A percentile compares a stretch with the other conserved stretches of the same genome.
Conservation (phyloP, 2,329 filamentous ascomycete genomes). For the Xylariaceae sp. region DNA sequence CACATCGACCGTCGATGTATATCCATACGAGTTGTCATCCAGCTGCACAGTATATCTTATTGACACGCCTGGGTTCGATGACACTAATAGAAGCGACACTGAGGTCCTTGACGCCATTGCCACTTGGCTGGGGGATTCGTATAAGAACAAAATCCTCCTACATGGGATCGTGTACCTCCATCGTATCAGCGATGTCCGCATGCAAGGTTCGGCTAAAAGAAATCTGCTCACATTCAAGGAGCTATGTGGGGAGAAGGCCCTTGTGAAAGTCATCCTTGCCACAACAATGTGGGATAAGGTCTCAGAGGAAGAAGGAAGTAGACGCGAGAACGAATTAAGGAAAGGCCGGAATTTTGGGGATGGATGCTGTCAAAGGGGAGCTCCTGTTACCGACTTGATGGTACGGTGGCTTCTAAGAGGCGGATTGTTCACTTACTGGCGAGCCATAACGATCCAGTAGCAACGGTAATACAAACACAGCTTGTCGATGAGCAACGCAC, state of each 20-base stretch:
- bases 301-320: background rate
- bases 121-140: constrained; percentile 34
- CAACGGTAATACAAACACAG: too few species aligned
- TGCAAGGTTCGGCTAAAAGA: constrained; percentile 29
- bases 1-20: background rate
- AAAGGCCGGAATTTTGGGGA: background rate
- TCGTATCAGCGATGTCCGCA: constrained; percentile 39
- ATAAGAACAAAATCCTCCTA: constrained; percentile 33
- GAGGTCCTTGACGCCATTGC: constrained; percentile 43
- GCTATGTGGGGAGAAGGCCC: constrained; percentile 34
- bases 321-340: background rate
- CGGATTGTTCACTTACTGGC: too few species aligned
- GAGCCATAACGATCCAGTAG: too few species aligned
- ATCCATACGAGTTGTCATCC: background rate
- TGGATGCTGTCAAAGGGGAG: too few species aligned
- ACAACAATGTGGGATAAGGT: constrained; percentile 27
- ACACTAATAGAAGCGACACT: constrained; percentile 37
- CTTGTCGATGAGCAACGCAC: too few species aligned
- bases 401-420: too few species aligned
- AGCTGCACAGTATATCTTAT: constrained; percentile 33
- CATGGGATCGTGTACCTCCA: constrained; percentile 45
- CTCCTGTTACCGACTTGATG: too few species aligned
- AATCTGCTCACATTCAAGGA: constrained; percentile 37
- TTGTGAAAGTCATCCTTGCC: constrained; percentile 23
- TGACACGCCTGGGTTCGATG: constrained; percentile 46